Conservation (phyloP, 768 basidiomycete genomes). For the Nidula microcarpa region DNA sequence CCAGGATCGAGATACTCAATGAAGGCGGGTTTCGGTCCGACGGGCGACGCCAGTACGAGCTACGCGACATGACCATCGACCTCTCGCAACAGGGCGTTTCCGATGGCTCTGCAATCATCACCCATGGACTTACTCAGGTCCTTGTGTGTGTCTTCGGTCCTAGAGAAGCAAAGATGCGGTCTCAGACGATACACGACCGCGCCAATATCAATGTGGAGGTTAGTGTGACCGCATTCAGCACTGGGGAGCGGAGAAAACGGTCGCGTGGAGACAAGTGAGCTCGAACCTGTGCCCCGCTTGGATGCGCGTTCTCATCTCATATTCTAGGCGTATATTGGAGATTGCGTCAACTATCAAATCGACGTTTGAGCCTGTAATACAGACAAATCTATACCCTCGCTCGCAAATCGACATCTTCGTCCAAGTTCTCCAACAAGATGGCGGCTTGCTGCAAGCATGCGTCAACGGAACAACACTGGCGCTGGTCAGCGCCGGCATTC, state of each 20-base stretch:
- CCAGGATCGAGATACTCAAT: slow-evolving; percentile 73
- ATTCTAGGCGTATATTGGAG: slow-evolving; percentile 76
- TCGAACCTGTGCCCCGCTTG: background rate
- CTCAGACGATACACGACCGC: slow-evolving; percentile 80
- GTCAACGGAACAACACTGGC: slow-evolving; percentile 96
- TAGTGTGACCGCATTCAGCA: slow-evolving; percentile 82
- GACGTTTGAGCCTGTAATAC: slow-evolving; percentile 95
- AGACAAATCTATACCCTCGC: slow-evolving; percentile 87
- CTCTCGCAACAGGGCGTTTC: slow-evolving; percentile 72
- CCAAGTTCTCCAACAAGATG: slow-evolving; percentile 92
- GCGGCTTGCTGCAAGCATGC: slow-evolving; percentile 84
- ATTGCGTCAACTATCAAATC: slow-evolving; percentile 84
- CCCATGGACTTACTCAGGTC: slow-evolving; percentile 90
- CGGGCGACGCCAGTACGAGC: slow-evolving; percentile 87
- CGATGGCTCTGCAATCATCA: slow-evolving; percentile 81
- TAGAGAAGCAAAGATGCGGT: slow-evolving; percentile 79
- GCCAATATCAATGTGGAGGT: slow-evolving; percentile 91
- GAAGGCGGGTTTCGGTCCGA: slow-evolving; percentile 89
- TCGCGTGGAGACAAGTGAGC: slow-evolving; percentile 86
- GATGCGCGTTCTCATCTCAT: background rate
- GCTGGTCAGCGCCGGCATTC: slow-evolving; percentile 85
- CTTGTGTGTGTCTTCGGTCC: slow-evolving; percentile 90
- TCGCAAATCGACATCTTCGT: slow-evolving; percentile 93
- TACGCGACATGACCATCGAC: slow-evolving; percentile 78
- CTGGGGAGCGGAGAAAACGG: slow-evolving; percentile 73